These are phyloP conservation scores for Emydomyces testavorans DNA, from an alignment of 2,329 filamentous ascomycete genomes.

Conservation along the genomic window DNA sequence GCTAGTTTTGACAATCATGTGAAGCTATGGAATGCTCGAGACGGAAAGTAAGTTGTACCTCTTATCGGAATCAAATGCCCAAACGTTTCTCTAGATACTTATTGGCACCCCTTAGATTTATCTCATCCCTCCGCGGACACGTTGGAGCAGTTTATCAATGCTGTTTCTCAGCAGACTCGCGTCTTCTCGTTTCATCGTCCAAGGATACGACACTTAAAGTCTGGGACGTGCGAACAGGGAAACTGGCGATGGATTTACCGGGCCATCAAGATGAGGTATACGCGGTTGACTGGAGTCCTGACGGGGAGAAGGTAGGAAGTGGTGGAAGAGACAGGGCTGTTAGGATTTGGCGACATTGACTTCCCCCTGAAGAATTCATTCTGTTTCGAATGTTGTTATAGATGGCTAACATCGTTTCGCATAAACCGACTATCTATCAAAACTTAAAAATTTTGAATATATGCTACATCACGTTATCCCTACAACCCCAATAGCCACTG, in stretches of 20 bases:
- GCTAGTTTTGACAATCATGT: slow-evolving; percentile 90
- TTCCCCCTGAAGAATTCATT: neutral
- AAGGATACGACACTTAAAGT: slow-evolving; percentile 93
- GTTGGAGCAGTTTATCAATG: slow-evolving; percentile 87
- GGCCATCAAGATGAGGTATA: slow-evolving; percentile 91
- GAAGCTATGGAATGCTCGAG: slow-evolving; percentile 76
- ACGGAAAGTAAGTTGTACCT: slow-evolving; percentile 41
- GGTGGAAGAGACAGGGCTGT: slow-evolving; percentile 82
- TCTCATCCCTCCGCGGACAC: slow-evolving; percentile 78
- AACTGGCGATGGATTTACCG: slow-evolving; percentile 69
- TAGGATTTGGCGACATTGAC: slow-evolving; percentile 52
- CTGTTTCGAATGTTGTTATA: neutral
- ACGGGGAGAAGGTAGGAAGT: slow-evolving; percentile 77
- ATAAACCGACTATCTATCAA: neutral
- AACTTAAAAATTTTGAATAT: neutral
- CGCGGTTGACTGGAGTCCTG: slow-evolving; percentile 87
- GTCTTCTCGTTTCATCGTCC: slow-evolving; percentile 74
- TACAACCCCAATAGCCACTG: neutral
- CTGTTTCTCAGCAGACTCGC: slow-evolving; percentile 81
- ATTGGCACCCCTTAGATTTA: slow-evolving; percentile 47
- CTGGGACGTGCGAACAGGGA: slow-evolving; percentile 80
- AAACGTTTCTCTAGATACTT: slow-evolving; percentile 10
- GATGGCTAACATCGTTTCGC: neutral
- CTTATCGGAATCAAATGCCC: slow-evolving; percentile 7
- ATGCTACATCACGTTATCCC: neutral